phyloP scores from a whole-genome alignment of 75 land plant species.

The Picea sitchensis region DNA sequence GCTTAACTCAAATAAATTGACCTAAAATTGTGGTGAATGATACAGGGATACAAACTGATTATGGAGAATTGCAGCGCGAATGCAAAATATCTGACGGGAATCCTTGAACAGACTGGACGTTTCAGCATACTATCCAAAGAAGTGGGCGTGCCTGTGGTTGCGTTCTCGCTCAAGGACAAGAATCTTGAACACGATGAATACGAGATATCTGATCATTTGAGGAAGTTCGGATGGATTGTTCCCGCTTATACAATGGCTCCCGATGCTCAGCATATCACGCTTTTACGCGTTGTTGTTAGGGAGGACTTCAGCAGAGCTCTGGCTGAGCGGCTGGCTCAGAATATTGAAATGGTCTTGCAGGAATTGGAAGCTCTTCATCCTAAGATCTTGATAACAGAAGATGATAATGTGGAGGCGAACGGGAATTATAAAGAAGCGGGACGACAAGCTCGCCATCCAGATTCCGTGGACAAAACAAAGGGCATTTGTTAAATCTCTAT shows the following conservation, averaged over 20 bases:
- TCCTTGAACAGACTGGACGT: constrained; percentile 30
- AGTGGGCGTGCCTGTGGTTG: constrained; percentile 50
- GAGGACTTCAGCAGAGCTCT: constrained; percentile 51
- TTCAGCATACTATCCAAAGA: constrained; percentile 47
- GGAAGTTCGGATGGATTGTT: constrained; percentile 54
- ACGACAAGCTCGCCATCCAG: too few species aligned
- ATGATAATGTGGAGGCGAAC: too few species aligned
- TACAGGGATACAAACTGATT: constrained; percentile 46
- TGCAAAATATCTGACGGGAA: constrained; percentile 29
- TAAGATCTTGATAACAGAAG: too few species aligned
- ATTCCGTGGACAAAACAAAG: too few species aligned
- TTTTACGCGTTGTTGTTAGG: constrained; percentile 53
- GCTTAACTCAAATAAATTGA: too few species aligned
- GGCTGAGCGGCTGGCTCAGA: constrained; percentile 33
- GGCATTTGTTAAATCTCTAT: too few species aligned
- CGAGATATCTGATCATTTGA: constrained; percentile 41
- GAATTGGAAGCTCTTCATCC: constrained; percentile 17
- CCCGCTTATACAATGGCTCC: constrained; percentile 73
- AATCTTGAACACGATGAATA: constrained; percentile 25
- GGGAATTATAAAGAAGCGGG: too few species aligned
- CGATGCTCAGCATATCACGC: constrained; percentile 34
- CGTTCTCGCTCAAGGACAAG: constrained; percentile 37
- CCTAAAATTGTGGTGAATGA: too few species aligned
- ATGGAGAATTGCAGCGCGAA: constrained; percentile 46
- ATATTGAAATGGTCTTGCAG: constrained; percentile 32